These are phyloP conservation scores for Eurotiales sp. DNA, from an alignment of 2,329 filamentous ascomycete species.

Conservation along the genomic window DNA sequence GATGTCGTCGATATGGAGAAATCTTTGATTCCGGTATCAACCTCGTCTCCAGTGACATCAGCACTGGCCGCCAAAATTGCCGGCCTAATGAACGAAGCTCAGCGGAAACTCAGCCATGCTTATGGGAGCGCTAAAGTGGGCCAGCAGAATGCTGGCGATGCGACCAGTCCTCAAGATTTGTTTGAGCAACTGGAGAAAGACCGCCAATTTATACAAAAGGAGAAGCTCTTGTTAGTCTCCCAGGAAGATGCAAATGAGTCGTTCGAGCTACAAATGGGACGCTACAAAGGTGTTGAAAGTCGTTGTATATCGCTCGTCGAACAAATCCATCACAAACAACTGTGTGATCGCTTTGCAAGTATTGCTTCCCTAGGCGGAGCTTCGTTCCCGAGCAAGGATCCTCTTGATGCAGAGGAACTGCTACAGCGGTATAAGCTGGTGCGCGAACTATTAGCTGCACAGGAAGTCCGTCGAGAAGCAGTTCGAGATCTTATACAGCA, in stretches of 20 bases:
- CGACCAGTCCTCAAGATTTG: conserved; percentile 40
- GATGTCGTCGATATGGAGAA: conserved; percentile 27
- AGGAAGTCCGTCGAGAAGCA: conserved; percentile 32
- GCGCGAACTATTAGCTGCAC: conserved; percentile 29
- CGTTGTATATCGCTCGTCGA: conserved; percentile 43
- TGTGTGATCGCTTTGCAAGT: conserved; percentile 29
- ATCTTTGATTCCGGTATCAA: conserved; percentile 33
- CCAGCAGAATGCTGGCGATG: conserved; percentile 46
- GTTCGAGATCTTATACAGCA: conserved; percentile 42
- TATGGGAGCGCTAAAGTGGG: conserved; percentile 62
- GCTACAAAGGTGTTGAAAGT: conserved; percentile 35
- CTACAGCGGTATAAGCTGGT: conserved; percentile 27
- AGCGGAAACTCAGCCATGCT: conserved; percentile 60
- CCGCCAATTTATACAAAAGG: conserved; percentile 40
- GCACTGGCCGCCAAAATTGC: conserved; percentile 67
- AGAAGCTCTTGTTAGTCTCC: conserved; percentile 32
- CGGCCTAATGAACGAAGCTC: conserved; percentile 66
- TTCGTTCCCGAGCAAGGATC: conserved; percentile 14
- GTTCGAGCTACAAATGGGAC: conserved; percentile 33
- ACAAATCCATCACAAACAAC: conserved; percentile 36
- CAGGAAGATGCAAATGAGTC: conserved; percentile 35
- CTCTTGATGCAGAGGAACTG: conserved; percentile 29
- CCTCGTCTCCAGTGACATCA: conserved; percentile 60
- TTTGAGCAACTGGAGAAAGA: conserved; percentile 43
- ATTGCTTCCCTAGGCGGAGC: conserved; percentile 17